These are phyloP conservation scores for Lavandula angustifolia DNA, from an alignment of 257 asterid species.

Conservation along the genomic window DNA sequence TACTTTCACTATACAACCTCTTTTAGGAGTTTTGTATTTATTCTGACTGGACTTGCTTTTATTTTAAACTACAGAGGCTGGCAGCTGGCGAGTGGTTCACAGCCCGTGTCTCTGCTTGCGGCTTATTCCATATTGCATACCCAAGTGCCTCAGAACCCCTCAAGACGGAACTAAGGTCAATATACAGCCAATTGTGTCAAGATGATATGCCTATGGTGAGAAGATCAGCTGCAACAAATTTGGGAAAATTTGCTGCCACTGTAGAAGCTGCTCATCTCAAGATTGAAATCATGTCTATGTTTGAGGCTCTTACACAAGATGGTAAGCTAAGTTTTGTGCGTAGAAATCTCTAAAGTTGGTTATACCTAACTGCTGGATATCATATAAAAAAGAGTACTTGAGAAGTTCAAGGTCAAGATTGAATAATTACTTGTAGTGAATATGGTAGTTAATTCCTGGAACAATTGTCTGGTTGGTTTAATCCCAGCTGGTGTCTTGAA, in stretches of 20 bases:
- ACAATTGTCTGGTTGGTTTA: neutral
- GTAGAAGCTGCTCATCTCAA: conserved; percentile 54
- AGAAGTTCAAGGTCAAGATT: conserved; percentile 1
- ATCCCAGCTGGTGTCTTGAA: conserved; percentile 2
- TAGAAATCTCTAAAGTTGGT: conserved; percentile 12
- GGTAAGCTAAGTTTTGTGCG: conserved; percentile 43
- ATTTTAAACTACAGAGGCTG: conserved; percentile 57
- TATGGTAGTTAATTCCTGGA: conserved; percentile 2
- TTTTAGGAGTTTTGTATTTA: conserved; percentile 10
- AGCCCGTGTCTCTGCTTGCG: conserved; percentile 92
- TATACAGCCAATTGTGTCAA: conserved; percentile 84
- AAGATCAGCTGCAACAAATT: conserved; percentile 49
- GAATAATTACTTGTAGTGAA: neutral
- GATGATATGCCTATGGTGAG: conserved; percentile 82
- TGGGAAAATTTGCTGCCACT: conserved; percentile 53
- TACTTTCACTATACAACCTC: conserved; percentile 4
- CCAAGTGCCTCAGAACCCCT: conserved; percentile 76
- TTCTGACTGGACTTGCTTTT: conserved; percentile 18
- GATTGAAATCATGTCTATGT: conserved; percentile 59
- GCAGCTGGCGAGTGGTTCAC: conserved; percentile 98
- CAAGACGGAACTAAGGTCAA: conserved; percentile 75
- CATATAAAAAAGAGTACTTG: conserved; percentile 2
- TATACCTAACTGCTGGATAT: neutral
- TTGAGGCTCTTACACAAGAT: conserved; percentile 73
- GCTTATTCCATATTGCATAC: conserved; percentile 84